A percentile compares a stretch with the other conserved stretches of the same genome.
These are phyloP conservation scores for Ascochyta koolunga DNA, from an alignment of 2,329 filamentous ascomycete species.

Conservation along the genomic window DNA sequence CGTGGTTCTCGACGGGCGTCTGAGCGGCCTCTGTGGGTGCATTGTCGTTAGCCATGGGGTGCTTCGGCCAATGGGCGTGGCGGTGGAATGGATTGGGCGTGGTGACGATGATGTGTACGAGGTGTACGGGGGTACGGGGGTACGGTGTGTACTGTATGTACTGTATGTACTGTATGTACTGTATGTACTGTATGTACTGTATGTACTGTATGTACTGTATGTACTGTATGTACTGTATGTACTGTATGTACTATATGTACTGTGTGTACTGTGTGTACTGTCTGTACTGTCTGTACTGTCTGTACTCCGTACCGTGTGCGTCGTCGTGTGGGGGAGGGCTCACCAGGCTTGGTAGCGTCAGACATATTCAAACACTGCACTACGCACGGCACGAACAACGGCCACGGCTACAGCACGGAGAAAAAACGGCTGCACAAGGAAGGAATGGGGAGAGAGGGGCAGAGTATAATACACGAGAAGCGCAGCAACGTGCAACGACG, in stretches of 20 bases:
- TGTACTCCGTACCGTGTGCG: no score
- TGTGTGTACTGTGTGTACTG: no score
- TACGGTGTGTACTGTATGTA: no score
- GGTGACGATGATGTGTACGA: no score
- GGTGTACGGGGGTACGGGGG: no score
- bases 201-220: no score
- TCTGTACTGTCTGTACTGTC: no score
- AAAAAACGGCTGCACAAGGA: conserved; percentile 32
- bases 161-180: no score
- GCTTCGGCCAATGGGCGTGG: not conserved
- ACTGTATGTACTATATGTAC: no score
- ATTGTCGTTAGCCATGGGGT: conserved; percentile 32
- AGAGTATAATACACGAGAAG: conserved; percentile 38
- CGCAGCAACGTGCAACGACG: conserved; percentile 45
- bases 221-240: no score
- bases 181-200: no score
- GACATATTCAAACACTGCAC: conserved; percentile 20
- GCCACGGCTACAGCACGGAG: conserved; percentile 1
- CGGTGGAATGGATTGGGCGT: no score
- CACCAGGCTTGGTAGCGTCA: conserved; percentile 49
- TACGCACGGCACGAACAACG: not conserved
- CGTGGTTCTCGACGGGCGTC: conserved; percentile 33
- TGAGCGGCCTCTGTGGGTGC: conserved; percentile 32
- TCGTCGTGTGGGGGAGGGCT: conserved; percentile 28
- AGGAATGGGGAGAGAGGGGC: conserved; percentile 26